These are phyloP conservation scores for Talaromyces ruber DNA, from an alignment of 495 filamentous ascomycete genomes.

Conservation along the genomic window DNA sequence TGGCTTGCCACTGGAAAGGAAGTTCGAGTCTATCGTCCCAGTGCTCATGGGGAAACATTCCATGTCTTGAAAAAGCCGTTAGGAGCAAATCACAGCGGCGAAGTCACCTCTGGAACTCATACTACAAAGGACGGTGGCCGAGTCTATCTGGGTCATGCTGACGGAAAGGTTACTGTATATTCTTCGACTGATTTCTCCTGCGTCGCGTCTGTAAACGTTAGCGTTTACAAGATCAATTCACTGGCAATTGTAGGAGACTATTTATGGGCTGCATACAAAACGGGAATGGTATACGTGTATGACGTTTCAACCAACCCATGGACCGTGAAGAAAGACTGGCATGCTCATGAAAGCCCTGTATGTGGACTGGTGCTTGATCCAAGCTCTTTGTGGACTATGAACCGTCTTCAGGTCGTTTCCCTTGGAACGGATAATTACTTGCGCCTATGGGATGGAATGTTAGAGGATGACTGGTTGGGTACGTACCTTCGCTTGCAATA, in stretches of 20 bases:
- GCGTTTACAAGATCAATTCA: constrained; percentile 91
- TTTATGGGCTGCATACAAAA: constrained; percentile 92
- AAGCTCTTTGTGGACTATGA: constrained; percentile 79
- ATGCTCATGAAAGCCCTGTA: constrained; percentile 76
- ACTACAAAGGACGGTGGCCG: constrained; percentile 66
- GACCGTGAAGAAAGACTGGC: constrained; percentile 89
- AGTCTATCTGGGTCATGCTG: constrained; percentile 84
- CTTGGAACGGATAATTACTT: constrained; percentile 81
- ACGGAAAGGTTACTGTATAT: constrained; percentile 92
- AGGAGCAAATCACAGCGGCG: constrained; percentile 58
- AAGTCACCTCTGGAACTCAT: constrained; percentile 79
- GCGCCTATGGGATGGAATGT: constrained; percentile 84
- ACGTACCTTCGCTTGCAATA: constrained; percentile 15
- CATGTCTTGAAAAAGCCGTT: constrained; percentile 64
- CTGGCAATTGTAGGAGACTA: constrained; percentile 73
- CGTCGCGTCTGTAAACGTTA: constrained; percentile 69
- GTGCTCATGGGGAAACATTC: constrained; percentile 59
- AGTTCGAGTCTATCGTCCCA: constrained; percentile 73
- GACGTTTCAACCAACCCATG: constrained; percentile 76
- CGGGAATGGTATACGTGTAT: constrained; percentile 91
- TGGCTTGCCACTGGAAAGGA: constrained; percentile 90
- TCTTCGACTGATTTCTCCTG: constrained; percentile 67
- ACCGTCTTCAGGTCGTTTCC: constrained; percentile 78
- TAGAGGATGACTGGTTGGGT: constrained; percentile 90
- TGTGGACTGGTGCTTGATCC: constrained; percentile 67